Evolutionary conservation across 805 yeast species (phyloP).

Genomic region (Debaryomyces castellii): DNA sequence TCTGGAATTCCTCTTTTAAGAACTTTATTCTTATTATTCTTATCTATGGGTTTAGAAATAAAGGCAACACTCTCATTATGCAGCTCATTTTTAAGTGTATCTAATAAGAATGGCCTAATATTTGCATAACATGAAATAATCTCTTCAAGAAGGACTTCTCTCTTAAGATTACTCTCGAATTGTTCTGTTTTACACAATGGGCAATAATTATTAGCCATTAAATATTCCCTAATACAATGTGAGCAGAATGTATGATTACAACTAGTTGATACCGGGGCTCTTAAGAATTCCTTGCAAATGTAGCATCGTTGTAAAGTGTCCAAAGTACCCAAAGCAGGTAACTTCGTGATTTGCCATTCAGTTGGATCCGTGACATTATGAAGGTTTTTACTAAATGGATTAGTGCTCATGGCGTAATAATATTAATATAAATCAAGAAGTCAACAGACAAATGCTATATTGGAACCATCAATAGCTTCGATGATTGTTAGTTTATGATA

Average conservation of each 20-base stretch:
- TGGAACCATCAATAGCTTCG: neutral
- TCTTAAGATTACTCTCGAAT: constrained; percentile 65
- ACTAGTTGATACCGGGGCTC: constrained; percentile 77
- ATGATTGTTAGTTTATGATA: neutral
- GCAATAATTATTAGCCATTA: constrained; percentile 61
- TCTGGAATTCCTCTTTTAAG: constrained; percentile 11
- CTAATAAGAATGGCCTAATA: constrained; percentile 40
- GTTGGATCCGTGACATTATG: constrained; percentile 59
- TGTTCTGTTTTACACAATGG: constrained; percentile 76
- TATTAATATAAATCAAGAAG: neutral
- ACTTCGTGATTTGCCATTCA: constrained; percentile 59
- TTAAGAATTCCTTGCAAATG: constrained; percentile 80
- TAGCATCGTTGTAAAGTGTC: constrained; percentile 80
- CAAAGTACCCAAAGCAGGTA: constrained; percentile 58
- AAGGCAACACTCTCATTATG: neutral
- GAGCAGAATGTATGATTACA: constrained; percentile 93
- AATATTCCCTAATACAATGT: constrained; percentile 72
- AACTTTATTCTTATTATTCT: neutral
- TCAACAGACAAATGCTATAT: neutral
- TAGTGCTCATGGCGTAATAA: constrained; percentile 7
- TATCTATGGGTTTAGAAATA: neutral
- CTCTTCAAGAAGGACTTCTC: constrained; percentile 72
- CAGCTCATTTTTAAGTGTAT: constrained; percentile 16
- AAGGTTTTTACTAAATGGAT: constrained; percentile 12
- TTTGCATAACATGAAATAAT: constrained; percentile 52